Evolutionary conservation across 306 rosid genomes (phyloP).

Genomic region (Myrica gale): DNA sequence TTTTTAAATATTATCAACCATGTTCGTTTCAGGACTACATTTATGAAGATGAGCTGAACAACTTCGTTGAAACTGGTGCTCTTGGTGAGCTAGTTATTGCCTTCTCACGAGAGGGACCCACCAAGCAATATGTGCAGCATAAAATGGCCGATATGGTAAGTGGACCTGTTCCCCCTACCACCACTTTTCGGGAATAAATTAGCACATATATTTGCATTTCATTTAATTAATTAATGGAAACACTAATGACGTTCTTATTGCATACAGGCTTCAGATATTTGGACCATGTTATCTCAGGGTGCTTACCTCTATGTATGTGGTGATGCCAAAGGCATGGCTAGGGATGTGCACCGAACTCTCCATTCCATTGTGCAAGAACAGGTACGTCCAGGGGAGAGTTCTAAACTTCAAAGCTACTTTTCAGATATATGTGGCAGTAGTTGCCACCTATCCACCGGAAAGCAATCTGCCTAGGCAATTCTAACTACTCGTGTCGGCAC

Average conservation of each 20-base stretch:
- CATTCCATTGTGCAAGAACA: slow-evolving; percentile 82
- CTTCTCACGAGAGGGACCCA: slow-evolving; percentile 91
- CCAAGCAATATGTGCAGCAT: slow-evolving; percentile 92
- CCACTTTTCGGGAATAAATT: background rate
- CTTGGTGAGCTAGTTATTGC: slow-evolving; percentile 88
- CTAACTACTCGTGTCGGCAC: background rate
- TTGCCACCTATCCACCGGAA: slow-evolving; percentile 20
- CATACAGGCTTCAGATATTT: slow-evolving; percentile 80
- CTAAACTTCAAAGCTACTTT: background rate
- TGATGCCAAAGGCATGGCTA: slow-evolving; percentile 99
- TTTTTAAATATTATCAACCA: background rate
- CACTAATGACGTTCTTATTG: background rate
- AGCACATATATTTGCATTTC: background rate
- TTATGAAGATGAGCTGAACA: slow-evolving; percentile 82
- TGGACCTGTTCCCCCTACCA: slow-evolving; percentile 1
- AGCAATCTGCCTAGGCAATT: background rate
- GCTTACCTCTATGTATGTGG: slow-evolving; percentile 92
- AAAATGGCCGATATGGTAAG: slow-evolving; percentile 84
- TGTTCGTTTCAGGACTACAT: slow-evolving; percentile 65
- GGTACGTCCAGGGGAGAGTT: slow-evolving; percentile 37
- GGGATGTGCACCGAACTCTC: slow-evolving; percentile 89
- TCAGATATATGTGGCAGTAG: background rate
- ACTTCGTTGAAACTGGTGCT: slow-evolving; percentile 62
- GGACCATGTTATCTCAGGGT: slow-evolving; percentile 82
- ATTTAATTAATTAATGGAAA: background rate